Evolutionary conservation across 306 rosid species (phyloP).

Genomic region (Vigna nakashimae): DNA sequence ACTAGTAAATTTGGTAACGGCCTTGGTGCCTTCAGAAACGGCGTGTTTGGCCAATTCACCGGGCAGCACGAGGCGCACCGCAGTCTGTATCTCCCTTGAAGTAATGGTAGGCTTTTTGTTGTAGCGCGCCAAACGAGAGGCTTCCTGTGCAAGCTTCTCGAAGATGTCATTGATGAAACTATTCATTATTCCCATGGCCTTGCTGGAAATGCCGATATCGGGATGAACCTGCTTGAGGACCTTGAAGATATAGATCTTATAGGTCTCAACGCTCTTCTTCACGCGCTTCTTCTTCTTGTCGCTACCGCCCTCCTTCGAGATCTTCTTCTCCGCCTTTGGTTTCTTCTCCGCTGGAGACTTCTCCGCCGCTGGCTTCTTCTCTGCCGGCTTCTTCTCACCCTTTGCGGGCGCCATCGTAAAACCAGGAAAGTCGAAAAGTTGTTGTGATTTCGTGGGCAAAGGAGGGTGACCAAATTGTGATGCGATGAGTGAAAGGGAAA

Average conservation of each 20-base stretch:
- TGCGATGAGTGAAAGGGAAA: not conserved
- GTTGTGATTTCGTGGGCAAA: too few relatives aligned
- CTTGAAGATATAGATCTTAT: slow-evolving; percentile 88
- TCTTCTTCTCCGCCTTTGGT: slow-evolving; percentile 79
- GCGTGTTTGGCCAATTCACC: slow-evolving; percentile 87
- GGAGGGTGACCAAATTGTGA: not conserved
- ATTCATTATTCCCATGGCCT: slow-evolving; percentile 90
- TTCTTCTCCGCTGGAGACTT: slow-evolving; percentile 70
- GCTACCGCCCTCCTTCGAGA: slow-evolving; percentile 68
- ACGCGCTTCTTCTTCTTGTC: slow-evolving; percentile 73
- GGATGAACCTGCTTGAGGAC: slow-evolving; percentile 83
- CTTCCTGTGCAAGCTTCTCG: slow-evolving; percentile 82
- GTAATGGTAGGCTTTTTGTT: slow-evolving; percentile 85
- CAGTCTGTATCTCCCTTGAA: slow-evolving; percentile 77
- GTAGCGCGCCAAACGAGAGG: slow-evolving; percentile 68
- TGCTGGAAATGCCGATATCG: slow-evolving; percentile 79
- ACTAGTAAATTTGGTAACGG: slow-evolving; percentile 79
- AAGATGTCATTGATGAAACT: slow-evolving; percentile 80
- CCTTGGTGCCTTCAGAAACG: slow-evolving; percentile 83
- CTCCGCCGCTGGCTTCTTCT: slow-evolving; percentile 66
- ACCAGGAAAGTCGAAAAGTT: fast-evolving
- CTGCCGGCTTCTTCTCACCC: slow-evolving; percentile 77
- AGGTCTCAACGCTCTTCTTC: slow-evolving; percentile 74
- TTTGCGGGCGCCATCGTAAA: slow-evolving; percentile 67
- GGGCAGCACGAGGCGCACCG: slow-evolving; percentile 74